Conservation (phyloP, 2,329 filamentous ascomycete genomes). For the Penicillium brevicompactum region DNA sequence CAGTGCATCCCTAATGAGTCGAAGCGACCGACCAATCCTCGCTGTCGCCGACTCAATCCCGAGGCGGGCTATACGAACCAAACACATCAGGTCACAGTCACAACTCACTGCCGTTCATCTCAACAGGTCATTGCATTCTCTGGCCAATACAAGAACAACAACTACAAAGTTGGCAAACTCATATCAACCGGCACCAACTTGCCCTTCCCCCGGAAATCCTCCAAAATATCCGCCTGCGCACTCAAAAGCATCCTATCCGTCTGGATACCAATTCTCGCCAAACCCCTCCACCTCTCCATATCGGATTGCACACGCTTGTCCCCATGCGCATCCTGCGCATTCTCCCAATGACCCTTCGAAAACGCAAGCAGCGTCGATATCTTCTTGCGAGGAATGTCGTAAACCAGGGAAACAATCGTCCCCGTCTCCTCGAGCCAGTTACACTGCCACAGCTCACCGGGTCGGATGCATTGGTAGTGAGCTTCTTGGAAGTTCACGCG, state of each 20-base stretch:
- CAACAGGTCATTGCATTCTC: neutral
- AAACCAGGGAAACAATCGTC: slow-evolving; percentile 58
- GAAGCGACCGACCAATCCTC: neutral
- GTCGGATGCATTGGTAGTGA: slow-evolving; percentile 60
- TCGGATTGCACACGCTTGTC: slow-evolving; percentile 56
- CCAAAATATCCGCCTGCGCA: slow-evolving; percentile 56
- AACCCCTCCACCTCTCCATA: slow-evolving; percentile 54
- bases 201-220: slow-evolving; percentile 54
- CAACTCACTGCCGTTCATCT: neutral
- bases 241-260: slow-evolving; percentile 54
- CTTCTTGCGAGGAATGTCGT: slow-evolving; percentile 53
- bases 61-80: neutral
- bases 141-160: neutral
- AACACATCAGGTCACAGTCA: neutral
- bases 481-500: slow-evolving; percentile 57
- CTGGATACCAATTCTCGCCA: slow-evolving; percentile 56
- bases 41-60: neutral
- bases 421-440: slow-evolving; percentile 65
- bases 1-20: neutral
- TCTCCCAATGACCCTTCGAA: slow-evolving; percentile 59
- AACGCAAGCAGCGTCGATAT: slow-evolving; percentile 59
- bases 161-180: slow-evolving; percentile 38
- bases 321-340: slow-evolving; percentile 53
- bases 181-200: slow-evolving; percentile 50
- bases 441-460: slow-evolving; percentile 61